Evolutionary conservation across 1,284 basidiomycete species (phyloP).

Genomic region (Apiotrichum domesticum): DNA sequence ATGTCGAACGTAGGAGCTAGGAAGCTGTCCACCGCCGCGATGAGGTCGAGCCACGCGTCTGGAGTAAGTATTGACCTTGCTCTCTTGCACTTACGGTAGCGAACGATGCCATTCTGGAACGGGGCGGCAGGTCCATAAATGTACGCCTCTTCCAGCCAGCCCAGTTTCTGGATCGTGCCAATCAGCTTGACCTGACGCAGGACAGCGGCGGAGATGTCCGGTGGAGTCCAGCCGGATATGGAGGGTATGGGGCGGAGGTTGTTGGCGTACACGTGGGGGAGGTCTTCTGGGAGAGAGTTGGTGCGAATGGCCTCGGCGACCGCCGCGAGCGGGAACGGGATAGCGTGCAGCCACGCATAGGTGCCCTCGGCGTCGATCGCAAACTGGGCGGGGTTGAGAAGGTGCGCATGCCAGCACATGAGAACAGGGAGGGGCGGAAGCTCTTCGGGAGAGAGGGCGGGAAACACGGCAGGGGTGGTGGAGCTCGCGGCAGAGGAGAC

Average conservation of each 20-base stretch:
- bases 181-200: slow-evolving; percentile 30
- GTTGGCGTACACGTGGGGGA: slow-evolving; percentile 3
- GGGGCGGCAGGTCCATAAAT: slow-evolving; percentile 14
- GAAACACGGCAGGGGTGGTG: not conserved
- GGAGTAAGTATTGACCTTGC: too few species aligned
- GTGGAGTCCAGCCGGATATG: slow-evolving; percentile 22
- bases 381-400: slow-evolving; percentile 31
- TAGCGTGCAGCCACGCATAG: slow-evolving; percentile 15
- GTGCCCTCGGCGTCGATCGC: slow-evolving; percentile 17
- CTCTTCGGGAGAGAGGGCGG: slow-evolving; percentile 4
- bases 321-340: slow-evolving; percentile 18
- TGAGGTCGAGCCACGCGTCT: slow-evolving; percentile 38
- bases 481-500: not conserved
- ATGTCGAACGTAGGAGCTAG: slow-evolving; percentile 35
- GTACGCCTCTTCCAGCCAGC: slow-evolving; percentile 24
- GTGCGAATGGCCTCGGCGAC: slow-evolving; percentile 7
- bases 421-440: slow-evolving; percentile 25
- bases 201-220: slow-evolving; percentile 29
- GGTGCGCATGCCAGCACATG: slow-evolving; percentile 38
- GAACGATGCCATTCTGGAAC: slow-evolving; percentile 29
- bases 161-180: slow-evolving; percentile 21
- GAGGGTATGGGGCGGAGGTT: not conserved
- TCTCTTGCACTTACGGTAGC: slow-evolving; percentile 18
- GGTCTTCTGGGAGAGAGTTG: slow-evolving; percentile 3
- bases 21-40: slow-evolving; percentile 17